Evolutionary conservation across 2,329 filamentous ascomycete genomes (phyloP).

Genomic region (Didymella pinodella): DNA sequence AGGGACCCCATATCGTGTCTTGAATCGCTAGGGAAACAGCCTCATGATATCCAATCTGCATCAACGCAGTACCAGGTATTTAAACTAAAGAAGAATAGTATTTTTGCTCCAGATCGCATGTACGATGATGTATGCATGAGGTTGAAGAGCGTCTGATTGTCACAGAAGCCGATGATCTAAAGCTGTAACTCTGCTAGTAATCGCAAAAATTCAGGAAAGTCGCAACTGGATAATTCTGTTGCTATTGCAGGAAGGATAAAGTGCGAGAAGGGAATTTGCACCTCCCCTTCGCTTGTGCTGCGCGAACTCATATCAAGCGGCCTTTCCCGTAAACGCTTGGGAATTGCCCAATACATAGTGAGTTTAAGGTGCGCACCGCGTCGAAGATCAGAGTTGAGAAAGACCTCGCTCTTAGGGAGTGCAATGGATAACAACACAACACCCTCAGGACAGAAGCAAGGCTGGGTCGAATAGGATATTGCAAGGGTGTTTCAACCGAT

Average conservation of each 20-base stretch:
- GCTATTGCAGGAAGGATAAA: not conserved
- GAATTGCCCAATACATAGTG: slow-evolving; percentile 4
- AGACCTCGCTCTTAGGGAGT: too few species aligned
- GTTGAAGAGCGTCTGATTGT: slow-evolving; percentile 24
- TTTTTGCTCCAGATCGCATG: slow-evolving; percentile 19
- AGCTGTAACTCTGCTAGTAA: slow-evolving; percentile 24
- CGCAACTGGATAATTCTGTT: not conserved
- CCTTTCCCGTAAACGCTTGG: slow-evolving; percentile 3
- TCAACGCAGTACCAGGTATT: slow-evolving; percentile 15
- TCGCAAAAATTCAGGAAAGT: slow-evolving; percentile 2
- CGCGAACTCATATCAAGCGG: slow-evolving; percentile 6
- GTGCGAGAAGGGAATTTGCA: slow-evolving; percentile 6
- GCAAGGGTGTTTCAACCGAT: too few species aligned
- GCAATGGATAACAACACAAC: too few species aligned
- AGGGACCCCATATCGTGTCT: slow-evolving; percentile 1
- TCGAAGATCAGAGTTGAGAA: too few species aligned
- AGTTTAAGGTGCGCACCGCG: too few species aligned
- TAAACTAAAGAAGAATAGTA: slow-evolving; percentile 20
- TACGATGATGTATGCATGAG: slow-evolving; percentile 26
- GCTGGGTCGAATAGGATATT: too few species aligned
- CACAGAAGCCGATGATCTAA: slow-evolving; percentile 21
- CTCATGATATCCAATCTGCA: slow-evolving; percentile 21
- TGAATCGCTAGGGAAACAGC: slow-evolving; percentile 17
- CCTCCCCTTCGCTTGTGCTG: slow-evolving; percentile 6
- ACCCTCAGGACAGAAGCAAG: too few species aligned